Conservation (phyloP, 2,329 filamentous ascomycete genomes). For the Alternaria sp. region DNA sequence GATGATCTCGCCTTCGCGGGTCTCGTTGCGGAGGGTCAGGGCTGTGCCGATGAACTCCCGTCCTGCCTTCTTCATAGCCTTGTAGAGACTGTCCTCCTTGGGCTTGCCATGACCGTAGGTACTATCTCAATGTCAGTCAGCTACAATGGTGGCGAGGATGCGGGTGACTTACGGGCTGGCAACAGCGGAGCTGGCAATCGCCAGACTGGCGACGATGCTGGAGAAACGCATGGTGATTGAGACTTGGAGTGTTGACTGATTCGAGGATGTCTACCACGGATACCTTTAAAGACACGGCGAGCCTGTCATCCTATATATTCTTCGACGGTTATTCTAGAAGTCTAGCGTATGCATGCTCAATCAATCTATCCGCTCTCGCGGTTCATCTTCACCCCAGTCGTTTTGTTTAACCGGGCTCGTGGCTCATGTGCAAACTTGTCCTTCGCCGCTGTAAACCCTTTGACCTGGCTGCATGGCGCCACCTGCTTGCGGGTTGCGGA, state of each 20-base stretch:
- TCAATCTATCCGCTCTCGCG: conserved; percentile 18
- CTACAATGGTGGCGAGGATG: neutral
- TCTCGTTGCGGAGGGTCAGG: conserved; percentile 33
- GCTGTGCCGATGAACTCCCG: conserved; percentile 35
- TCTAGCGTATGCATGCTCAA: conserved; percentile 15
- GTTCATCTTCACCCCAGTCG: conserved; percentile 5
- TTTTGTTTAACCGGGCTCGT: conserved; percentile 26
- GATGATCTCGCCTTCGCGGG: conserved; percentile 31
- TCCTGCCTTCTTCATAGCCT: conserved; percentile 30
- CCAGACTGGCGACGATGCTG: conserved; percentile 30
- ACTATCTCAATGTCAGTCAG: neutral
- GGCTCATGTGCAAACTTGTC: conserved; percentile 13
- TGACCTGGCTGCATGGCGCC: conserved; percentile 4
- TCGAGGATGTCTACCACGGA: conserved; percentile 13
- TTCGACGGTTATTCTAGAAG: conserved; percentile 26
- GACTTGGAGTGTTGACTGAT: neutral
- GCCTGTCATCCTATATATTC: conserved; percentile 18
- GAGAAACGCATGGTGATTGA: conserved; percentile 34
- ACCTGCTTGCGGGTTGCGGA: conserved; percentile 11
- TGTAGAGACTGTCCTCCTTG: conserved; percentile 28
- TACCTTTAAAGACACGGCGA: neutral
- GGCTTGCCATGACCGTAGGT: conserved; percentile 10
- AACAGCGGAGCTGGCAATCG: conserved; percentile 27
- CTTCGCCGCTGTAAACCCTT: conserved; percentile 1
- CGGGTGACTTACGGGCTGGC: conserved; percentile 21